These are phyloP conservation scores for Plasmodium vivax DNA, from an alignment of 169 alveolate genomes.

Conservation along the genomic window DNA sequence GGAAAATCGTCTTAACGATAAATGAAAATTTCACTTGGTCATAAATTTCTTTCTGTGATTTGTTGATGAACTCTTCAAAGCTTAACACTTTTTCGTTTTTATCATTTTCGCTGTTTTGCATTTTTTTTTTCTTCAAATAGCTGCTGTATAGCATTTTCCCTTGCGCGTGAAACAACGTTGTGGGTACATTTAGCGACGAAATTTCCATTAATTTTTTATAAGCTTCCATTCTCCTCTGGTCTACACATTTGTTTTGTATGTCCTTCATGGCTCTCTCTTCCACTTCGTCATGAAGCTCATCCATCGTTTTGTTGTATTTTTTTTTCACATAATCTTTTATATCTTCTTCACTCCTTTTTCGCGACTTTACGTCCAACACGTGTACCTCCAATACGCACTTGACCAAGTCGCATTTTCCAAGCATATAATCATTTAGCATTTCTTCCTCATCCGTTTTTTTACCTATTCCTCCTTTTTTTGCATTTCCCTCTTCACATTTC, in stretches of 20 bases:
- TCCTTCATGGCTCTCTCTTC: slow-evolving; percentile 66
- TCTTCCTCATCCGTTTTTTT: not conserved
- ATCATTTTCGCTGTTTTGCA: slow-evolving; percentile 16
- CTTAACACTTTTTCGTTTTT: slow-evolving; percentile 13
- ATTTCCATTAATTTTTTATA: slow-evolving; percentile 74
- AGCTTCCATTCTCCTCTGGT: slow-evolving; percentile 75
- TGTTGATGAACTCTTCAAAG: slow-evolving; percentile 59
- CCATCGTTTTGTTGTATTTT: slow-evolving; percentile 51
- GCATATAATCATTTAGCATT: slow-evolving; percentile 48
- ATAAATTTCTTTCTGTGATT: slow-evolving; percentile 66
- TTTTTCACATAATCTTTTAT: slow-evolving; percentile 29
- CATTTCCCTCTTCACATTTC: not conserved
- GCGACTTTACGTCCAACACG: slow-evolving; percentile 22
- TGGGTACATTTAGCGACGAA: slow-evolving; percentile 54
- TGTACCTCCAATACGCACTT: slow-evolving; percentile 63
- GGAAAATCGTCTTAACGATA: slow-evolving; percentile 59
- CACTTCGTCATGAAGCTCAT: slow-evolving; percentile 52
- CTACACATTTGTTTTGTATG: slow-evolving; percentile 63
- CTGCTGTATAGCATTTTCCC: slow-evolving; percentile 48
- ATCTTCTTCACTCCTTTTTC: slow-evolving; percentile 18
- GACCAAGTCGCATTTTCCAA: slow-evolving; percentile 56
- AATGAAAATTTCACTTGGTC: slow-evolving; percentile 69
- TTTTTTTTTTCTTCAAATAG: slow-evolving; percentile 41
- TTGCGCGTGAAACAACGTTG: slow-evolving; percentile 71
- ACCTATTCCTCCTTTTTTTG: not conserved